phyloP scores from a whole-genome alignment of 140 eudicot genomes.

The Bidens hawaiensis region DNA sequence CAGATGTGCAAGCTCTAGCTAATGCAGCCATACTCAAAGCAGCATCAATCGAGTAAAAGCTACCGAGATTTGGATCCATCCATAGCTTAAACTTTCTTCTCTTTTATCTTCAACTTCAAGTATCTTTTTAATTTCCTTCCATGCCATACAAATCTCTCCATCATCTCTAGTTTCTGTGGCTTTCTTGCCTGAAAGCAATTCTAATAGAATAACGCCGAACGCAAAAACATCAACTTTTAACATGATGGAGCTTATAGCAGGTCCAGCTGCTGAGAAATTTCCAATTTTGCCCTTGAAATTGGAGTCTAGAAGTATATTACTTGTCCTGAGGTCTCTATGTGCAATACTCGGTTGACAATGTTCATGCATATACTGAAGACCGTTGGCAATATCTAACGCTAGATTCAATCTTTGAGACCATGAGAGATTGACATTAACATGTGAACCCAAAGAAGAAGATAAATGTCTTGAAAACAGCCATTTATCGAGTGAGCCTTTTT shows the following conservation, averaged over 20 bases:
- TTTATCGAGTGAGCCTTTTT: conserved; percentile 67
- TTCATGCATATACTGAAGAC: conserved; percentile 83
- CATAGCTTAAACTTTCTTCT: conserved; percentile 52
- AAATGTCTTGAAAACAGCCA: conserved; percentile 46
- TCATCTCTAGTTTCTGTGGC: conserved; percentile 54
- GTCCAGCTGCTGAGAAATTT: conserved; percentile 55
- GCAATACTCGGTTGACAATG: conserved; percentile 72
- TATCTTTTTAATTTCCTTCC: conserved; percentile 67
- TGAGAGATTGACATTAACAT: conserved; percentile 24
- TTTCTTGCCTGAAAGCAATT: conserved; percentile 68
- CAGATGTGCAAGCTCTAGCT: conserved; percentile 76
- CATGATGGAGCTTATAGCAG: conserved; percentile 43
- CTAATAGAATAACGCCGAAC: conserved; percentile 66
- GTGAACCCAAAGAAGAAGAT: conserved; percentile 32
- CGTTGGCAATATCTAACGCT: conserved; percentile 74
- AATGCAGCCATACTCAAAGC: conserved; percentile 61
- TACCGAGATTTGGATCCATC: conserved; percentile 59
- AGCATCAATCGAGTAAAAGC: conserved; percentile 56
- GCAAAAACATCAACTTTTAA: conserved; percentile 62
- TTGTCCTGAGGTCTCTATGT: conserved; percentile 60
- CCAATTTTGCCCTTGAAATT: conserved; percentile 66
- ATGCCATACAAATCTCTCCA: conserved; percentile 55
- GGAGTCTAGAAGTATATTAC: conserved; percentile 74
- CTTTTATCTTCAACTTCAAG: conserved; percentile 46
- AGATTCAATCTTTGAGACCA: conserved; percentile 66